Conservation (phyloP, 2,329 filamentous ascomycete genomes). For the Truncatella angustata region DNA sequence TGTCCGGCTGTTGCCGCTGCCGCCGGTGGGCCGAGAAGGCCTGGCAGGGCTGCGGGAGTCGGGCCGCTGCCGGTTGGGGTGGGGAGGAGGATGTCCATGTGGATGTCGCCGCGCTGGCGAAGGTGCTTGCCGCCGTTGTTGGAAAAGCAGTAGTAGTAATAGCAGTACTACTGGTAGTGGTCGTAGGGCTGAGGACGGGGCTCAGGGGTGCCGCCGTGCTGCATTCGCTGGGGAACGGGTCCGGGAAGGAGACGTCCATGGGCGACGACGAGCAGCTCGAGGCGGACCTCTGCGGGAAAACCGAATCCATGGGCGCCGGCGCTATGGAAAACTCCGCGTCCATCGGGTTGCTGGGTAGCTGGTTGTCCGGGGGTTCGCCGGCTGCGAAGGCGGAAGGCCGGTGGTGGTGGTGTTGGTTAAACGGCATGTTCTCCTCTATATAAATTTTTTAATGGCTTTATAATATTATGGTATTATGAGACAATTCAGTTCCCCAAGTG, state of each 20-base stretch:
- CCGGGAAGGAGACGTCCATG: conserved; percentile 3
- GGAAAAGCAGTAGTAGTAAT: too few species aligned
- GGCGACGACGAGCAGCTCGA: conserved; percentile 14
- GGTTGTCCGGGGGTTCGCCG: background rate
- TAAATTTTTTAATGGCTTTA: background rate
- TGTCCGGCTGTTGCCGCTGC: conserved; percentile 30
- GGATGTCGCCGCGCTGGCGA: background rate
- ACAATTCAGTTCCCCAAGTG: too few species aligned
- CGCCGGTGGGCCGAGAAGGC: background rate
- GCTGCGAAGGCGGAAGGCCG: background rate
- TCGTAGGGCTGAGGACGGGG: conserved; percentile 1
- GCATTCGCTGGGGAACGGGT: background rate
- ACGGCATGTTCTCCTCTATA: conserved; percentile 3
- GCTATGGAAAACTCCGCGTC: conserved; percentile 15
- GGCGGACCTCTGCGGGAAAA: background rate
- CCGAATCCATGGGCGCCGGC: conserved; percentile 4
- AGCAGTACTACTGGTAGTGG: too few species aligned
- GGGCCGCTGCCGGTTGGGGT: background rate
- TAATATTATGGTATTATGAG: too few species aligned
- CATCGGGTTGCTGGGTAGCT: conserved; percentile 6
- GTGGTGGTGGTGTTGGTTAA: conserved; percentile 6
- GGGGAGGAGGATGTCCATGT: background rate
- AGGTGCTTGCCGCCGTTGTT: background rate
- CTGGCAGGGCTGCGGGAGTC: background rate
- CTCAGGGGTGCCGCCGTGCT: background rate